Evolutionary conservation across 257 asterid genomes (phyloP).

Genomic region (Osmanthus fragrans): DNA sequence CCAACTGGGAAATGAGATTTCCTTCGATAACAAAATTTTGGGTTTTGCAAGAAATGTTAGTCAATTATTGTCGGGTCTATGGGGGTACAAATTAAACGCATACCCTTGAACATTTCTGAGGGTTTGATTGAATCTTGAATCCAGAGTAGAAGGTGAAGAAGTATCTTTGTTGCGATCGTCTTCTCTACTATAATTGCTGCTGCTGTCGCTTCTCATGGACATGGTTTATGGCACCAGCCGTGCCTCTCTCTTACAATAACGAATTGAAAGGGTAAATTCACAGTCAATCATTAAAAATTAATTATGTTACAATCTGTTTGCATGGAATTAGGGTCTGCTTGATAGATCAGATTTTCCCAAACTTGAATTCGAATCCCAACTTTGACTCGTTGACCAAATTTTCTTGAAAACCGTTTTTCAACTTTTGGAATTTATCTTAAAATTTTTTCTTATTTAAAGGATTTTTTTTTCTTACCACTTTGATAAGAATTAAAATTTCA

Average conservation of each 20-base stretch:
- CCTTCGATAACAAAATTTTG: not conserved
- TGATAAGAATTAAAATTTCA: too few species aligned
- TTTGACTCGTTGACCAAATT: too few species aligned
- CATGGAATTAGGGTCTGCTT: not conserved
- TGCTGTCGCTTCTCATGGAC: slow-evolving; percentile 43
- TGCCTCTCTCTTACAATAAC: not conserved
- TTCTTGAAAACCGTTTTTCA: too few species aligned
- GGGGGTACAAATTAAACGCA: slow-evolving; percentile 18
- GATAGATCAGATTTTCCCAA: too few species aligned
- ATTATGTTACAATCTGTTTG: not conserved
- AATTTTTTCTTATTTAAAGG: too few species aligned
- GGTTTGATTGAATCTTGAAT: slow-evolving; percentile 94
- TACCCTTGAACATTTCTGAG: slow-evolving; percentile 97
- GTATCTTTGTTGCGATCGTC: slow-evolving; percentile 55
- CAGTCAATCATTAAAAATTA: not conserved
- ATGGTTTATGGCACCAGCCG: not conserved
- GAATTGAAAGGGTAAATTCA: not conserved
- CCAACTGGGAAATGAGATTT: slow-evolving; percentile 13
- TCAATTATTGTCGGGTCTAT: slow-evolving; percentile 34
- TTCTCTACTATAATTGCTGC: slow-evolving; percentile 37
- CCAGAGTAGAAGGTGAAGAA: slow-evolving; percentile 50
- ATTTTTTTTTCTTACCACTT: too few species aligned
- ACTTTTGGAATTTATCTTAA: too few species aligned
- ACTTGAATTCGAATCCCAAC: too few species aligned
- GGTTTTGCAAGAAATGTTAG: slow-evolving; percentile 13